Conservation (phyloP, 1,284 basidiomycete species). For the Cryptococcus sp. region DNA sequence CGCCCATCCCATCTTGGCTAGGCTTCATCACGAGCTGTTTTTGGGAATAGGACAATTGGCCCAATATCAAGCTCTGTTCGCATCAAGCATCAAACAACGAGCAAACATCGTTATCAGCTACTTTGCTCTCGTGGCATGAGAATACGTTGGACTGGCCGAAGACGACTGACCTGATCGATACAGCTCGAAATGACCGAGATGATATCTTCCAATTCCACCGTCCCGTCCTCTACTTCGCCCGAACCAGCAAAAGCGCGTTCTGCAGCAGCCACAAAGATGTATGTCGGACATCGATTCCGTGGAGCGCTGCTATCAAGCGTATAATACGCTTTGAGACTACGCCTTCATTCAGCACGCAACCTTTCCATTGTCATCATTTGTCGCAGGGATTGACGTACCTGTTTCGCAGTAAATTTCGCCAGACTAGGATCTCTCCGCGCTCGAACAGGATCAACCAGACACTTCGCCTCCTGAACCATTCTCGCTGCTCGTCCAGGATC, state of each 20-base stretch:
- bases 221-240: slow-evolving; percentile 47
- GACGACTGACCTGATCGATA: slow-evolving; percentile 50
- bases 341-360: not conserved
- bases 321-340: slow-evolving; percentile 40
- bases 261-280: slow-evolving; percentile 39
- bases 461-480: slow-evolving; percentile 50
- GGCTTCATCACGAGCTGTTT: slow-evolving; percentile 42
- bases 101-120: too few relatives aligned
- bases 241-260: slow-evolving; percentile 34
- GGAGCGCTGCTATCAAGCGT: slow-evolving; percentile 22
- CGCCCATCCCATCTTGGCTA: slow-evolving; percentile 40
- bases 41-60: slow-evolving; percentile 46
- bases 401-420: slow-evolving; percentile 53
- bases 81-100: not conserved
- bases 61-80: slow-evolving; percentile 40
- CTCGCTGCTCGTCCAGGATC: slow-evolving; percentile 40
- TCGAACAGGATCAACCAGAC: slow-evolving; percentile 54
- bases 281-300: slow-evolving; percentile 42
- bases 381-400: slow-evolving; percentile 37
- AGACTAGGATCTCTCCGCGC: slow-evolving; percentile 54
- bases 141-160: too few relatives aligned
- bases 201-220: slow-evolving; percentile 43
- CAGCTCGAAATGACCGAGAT: slow-evolving; percentile 46
- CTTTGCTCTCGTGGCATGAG: not conserved
- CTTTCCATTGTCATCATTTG: not conserved